Evolutionary conservation across 441 rosid species (phyloP).

Genomic region (Croton laevigatus): DNA sequence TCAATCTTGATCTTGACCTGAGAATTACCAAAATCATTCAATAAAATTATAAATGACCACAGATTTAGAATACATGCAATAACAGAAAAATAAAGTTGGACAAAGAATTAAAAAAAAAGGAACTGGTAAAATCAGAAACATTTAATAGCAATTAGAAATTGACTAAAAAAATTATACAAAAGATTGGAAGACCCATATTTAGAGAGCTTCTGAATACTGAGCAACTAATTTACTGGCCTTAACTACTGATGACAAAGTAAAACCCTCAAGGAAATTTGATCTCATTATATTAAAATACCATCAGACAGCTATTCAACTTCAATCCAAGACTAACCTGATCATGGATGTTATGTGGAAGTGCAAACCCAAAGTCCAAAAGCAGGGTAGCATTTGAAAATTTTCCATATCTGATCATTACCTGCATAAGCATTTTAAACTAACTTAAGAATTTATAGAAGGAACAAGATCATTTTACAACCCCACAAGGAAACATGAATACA

Average conservation of each 20-base stretch:
- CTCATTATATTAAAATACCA: neutral
- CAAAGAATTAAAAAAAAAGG: neutral
- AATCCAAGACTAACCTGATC: constrained; percentile 60
- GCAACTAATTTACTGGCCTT: neutral
- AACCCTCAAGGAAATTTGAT: constrained; percentile 15
- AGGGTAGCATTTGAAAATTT: constrained; percentile 71
- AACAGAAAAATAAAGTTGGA: neutral
- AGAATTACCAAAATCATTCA: constrained; percentile 22
- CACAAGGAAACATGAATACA: neutral
- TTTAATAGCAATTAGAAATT: neutral
- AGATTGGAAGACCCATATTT: neutral
- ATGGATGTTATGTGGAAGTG: constrained; percentile 57
- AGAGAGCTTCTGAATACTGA: neutral
- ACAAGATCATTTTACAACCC: neutral
- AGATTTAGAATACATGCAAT: neutral
- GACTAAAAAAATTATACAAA: neutral
- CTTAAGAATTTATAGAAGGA: constrained; percentile 7
- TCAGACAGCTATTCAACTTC: neutral
- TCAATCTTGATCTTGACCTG: constrained; percentile 60
- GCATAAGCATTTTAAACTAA: constrained; percentile 20
- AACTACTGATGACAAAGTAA: neutral
- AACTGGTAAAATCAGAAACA: neutral
- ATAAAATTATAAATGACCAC: neutral
- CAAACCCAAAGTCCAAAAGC: constrained; percentile 79
- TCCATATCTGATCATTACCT: constrained; percentile 76